Percentiles rank a stretch among this genome's conserved stretches.
Evolutionary conservation across 441 rosid species (phyloP).

Genomic region (Corymbia calophylla): DNA sequence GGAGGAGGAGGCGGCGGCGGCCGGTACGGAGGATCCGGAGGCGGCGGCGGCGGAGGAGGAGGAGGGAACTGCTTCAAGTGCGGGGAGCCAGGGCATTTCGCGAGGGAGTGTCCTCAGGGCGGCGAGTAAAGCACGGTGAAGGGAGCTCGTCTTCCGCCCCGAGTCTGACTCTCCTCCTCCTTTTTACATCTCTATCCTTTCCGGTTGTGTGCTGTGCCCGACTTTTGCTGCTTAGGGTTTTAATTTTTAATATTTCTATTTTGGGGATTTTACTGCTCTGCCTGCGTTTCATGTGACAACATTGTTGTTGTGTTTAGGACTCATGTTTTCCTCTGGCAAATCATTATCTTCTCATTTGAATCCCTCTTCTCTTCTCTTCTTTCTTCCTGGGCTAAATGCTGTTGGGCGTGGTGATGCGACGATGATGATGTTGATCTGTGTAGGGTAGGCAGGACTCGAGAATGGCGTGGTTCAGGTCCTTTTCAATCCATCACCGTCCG

Average conservation of each 20-base stretch:
- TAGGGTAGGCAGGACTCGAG: not conserved
- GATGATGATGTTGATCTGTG: not conserved
- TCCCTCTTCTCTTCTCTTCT: not conserved
- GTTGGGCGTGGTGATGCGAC: not conserved
- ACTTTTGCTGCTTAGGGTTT: not conserved
- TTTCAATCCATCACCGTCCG: not conserved
- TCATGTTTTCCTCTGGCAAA: not conserved
- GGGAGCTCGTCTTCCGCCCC: not conserved
- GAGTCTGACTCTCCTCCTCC: not conserved
- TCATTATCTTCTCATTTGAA: not conserved
- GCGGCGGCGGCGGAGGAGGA: conserved; percentile 29
- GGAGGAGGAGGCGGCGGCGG: conserved; percentile 19
- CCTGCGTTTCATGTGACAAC: not conserved
- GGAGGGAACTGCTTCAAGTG: conserved; percentile 49
- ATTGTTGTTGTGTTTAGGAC: not conserved
- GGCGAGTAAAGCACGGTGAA: conserved; percentile 3
- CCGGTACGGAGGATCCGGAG: conserved; percentile 9
- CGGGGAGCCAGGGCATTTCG: conserved; percentile 60
- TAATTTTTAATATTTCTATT: not conserved
- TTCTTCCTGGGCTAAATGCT: not conserved
- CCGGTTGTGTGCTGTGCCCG: not conserved
- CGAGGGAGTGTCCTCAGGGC: conserved; percentile 49
- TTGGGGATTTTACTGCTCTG: not conserved
- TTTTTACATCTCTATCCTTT: not conserved
- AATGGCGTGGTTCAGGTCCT: not conserved